These are phyloP conservation scores for Funneliformis caledonium DNA, from an alignment of 371 early-diverging fungal species.

Conservation along the genomic window DNA sequence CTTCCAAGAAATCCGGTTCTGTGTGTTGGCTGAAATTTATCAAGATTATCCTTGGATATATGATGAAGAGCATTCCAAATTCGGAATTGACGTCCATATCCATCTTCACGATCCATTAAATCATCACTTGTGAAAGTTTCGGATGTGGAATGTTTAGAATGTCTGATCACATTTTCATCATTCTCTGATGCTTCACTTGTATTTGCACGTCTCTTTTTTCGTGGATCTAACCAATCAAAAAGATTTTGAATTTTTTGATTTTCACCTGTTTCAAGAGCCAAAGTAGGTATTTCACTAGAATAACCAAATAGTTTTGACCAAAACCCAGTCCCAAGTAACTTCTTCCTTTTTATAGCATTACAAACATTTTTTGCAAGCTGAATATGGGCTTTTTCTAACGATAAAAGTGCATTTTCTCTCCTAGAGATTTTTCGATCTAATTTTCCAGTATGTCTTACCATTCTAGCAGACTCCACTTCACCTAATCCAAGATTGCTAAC, in stretches of 20 bases:
- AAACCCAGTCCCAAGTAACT: constrained; percentile 40
- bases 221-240: background rate
- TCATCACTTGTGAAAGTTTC: constrained; percentile 13
- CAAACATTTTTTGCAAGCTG: constrained; percentile 48
- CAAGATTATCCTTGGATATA: constrained; percentile 31
- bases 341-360: constrained; percentile 42
- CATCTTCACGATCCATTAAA: constrained; percentile 29
- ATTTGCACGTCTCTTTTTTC: constrained; percentile 23
- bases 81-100: constrained; percentile 21
- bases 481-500: constrained; percentile 52
- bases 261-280: constrained; percentile 32
- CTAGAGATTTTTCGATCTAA: constrained; percentile 48
- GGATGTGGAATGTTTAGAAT: constrained; percentile 1
- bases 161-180: constrained; percentile 5
- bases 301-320: background rate
- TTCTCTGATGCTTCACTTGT: background rate
- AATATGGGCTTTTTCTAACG: constrained; percentile 49
- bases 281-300: background rate
- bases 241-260: constrained; percentile 34
- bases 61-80: constrained; percentile 41
- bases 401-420: constrained; percentile 46
- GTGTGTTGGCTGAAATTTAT: constrained; percentile 41
- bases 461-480: constrained; percentile 48
- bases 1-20: constrained; percentile 40
- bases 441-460: constrained; percentile 46